Conservation (phyloP, 2,329 filamentous ascomycete genomes). For the Penicillium palitans region DNA sequence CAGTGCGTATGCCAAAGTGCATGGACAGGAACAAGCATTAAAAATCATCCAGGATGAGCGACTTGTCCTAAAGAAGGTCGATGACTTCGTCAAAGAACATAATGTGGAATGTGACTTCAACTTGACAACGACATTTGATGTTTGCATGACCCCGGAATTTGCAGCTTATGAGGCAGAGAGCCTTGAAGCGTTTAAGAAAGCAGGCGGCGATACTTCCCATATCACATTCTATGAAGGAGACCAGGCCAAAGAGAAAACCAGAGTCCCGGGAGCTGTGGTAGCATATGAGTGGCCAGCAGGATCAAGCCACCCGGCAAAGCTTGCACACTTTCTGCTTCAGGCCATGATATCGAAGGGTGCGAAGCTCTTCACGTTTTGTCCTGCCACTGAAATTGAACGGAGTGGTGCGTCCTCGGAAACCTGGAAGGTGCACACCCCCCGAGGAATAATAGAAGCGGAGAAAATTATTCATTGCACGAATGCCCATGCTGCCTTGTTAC, state of each 20-base stretch:
- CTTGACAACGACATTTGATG: constrained; percentile 50
- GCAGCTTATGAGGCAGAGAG: constrained; percentile 47
- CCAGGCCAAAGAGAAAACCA: constrained; percentile 42
- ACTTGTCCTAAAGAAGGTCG: constrained; percentile 43
- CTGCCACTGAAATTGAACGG: constrained; percentile 34
- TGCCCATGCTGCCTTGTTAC: constrained; percentile 25
- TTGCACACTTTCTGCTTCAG: constrained; percentile 51
- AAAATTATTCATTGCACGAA: constrained; percentile 30
- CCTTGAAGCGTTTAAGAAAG: constrained; percentile 41
- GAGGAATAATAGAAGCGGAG: constrained; percentile 18
- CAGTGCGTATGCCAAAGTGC: constrained; percentile 44
- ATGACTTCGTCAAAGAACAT: constrained; percentile 45
- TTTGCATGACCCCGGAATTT: constrained; percentile 51
- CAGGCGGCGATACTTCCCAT: constrained; percentile 49
- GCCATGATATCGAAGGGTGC: constrained; percentile 42
- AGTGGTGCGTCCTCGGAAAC: not conserved
- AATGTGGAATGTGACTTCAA: constrained; percentile 50
- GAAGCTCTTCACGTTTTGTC: constrained; percentile 47
- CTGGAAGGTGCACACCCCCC: constrained; percentile 24
- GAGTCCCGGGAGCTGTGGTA: constrained; percentile 41
- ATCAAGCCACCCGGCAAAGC: constrained; percentile 52
- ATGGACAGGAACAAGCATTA: constrained; percentile 47
- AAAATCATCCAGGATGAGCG: constrained; percentile 51
- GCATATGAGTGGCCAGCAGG: constrained; percentile 56
- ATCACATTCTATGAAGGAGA: constrained; percentile 43